Evolutionary conservation across 805 yeast species (phyloP), one percentile per base, ranked within the genome.

Genomic region (Ogataea pini): DNA sequence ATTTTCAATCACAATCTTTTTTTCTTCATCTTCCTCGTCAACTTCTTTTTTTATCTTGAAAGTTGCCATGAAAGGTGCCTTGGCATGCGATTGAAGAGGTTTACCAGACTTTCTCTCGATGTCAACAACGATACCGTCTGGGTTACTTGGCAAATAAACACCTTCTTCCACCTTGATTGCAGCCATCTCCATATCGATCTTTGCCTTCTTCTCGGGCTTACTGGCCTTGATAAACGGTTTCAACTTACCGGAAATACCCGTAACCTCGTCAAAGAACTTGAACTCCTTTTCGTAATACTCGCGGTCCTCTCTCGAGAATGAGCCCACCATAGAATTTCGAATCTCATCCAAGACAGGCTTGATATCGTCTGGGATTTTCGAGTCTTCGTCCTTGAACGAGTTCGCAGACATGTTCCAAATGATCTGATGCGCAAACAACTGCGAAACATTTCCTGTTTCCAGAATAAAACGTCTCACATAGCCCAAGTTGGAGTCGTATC

Each of bases 331-430:
- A 37, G 73, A 69, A 7, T 71, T 71, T 54, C 86, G 82, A 27
- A 92, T 87, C 37, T 72, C 73, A 63, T 92, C 97, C 54, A 94
- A 73, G 2, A 75, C 75, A 1, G 97, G 97, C 66, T 92, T 92
- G 60, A 92, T 72, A 1, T 79, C 73, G 68, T 91, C 96, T 3
- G 95, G 94, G 7, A 79, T 75, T 0, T 81, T 73, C 0, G 89
- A 84, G 8, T 92, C 96, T 58, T 92, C 98, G 63, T 88, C 97
- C 57, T 85, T 86, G 68, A 79, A 94, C 52, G 90, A 81, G 63
- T 95, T 94, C 1, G 99, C 98, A 60, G 86, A 69, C 87, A 94
- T 89, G 62, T 94, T 94, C 99, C 99, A 94, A 47, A 94, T 89
- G 55, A 94, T 91, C 68, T 94, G 99, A 67, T 94, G 99, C 0